A percentile compares a stretch with the other conserved stretches of the same genome.
These are phyloP conservation scores for Trypanosoma scelopori DNA, from an alignment of 208 protist genomes.

Conservation along the genomic window DNA sequence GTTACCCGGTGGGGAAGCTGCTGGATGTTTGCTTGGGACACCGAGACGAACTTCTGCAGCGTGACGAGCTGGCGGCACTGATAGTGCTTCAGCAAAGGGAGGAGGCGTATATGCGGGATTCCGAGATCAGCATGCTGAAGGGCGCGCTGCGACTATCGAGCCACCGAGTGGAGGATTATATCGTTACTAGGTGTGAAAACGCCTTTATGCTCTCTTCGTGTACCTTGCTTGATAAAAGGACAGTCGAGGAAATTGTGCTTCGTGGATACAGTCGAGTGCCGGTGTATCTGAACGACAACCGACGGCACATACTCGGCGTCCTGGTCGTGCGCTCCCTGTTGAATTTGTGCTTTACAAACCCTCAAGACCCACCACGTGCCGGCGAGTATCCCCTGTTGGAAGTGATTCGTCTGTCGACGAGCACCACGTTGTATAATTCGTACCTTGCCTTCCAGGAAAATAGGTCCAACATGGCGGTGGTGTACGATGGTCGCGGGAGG, in stretches of 20 bases:
- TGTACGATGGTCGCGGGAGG: conserved; percentile 51
- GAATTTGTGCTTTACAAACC: conserved; percentile 54
- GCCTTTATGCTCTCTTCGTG: conserved; percentile 78
- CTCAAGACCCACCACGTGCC: conserved; percentile 49
- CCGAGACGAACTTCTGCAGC: conserved; percentile 56
- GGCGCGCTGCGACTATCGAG: conserved; percentile 74
- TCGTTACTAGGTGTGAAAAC: conserved; percentile 50
- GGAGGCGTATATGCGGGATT: conserved; percentile 44
- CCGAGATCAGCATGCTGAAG: conserved; percentile 69
- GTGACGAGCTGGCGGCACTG: conserved; percentile 71
- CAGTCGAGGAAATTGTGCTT: conserved; percentile 61
- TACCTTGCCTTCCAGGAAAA: conserved; percentile 67
- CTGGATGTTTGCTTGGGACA: conserved; percentile 78
- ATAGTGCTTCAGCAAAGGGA: conserved; percentile 45
- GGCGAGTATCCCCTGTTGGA: conserved; percentile 70
- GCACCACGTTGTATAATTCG: conserved; percentile 54
- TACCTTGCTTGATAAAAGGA: conserved; percentile 55
- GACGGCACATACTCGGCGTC: conserved; percentile 80
- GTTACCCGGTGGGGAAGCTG: conserved; percentile 76
- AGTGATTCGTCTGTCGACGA: conserved; percentile 54
- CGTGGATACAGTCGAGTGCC: conserved; percentile 82
- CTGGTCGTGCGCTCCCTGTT: conserved; percentile 86
- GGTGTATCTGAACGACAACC: conserved; percentile 70
- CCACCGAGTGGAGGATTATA: conserved; percentile 54
- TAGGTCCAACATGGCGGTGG: conserved; percentile 57